A percentile compares a stretch with the other conserved stretches of the same genome.
Evolutionary conservation across 352 stramenopile genomes (phyloP).

Genomic region (Phytopythium boreale): DNA sequence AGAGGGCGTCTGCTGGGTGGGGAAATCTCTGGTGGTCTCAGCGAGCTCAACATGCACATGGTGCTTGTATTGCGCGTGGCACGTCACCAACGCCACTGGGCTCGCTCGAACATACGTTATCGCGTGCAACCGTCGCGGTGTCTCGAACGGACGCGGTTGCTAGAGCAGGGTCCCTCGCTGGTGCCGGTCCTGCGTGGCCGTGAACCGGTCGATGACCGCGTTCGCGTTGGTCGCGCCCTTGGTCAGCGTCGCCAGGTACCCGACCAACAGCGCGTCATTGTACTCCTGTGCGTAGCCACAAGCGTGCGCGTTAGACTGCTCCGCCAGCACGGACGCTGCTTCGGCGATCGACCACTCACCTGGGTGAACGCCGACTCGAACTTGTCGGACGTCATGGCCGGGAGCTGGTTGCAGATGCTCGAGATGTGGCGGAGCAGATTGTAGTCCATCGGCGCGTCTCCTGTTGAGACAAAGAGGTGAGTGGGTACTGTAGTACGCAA

Average conservation of each 20-base stretch:
- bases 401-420: constrained; percentile 83
- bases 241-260: constrained; percentile 81
- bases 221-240: constrained; percentile 80
- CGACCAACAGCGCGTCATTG: constrained; percentile 79
- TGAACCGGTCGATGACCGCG: constrained; percentile 79
- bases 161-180: constrained; percentile 51
- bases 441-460: constrained; percentile 69
- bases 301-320: not conserved
- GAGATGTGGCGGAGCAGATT: constrained; percentile 83
- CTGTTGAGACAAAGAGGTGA: constrained; percentile 8
- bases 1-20: too few relatives aligned
- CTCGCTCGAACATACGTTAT: not conserved
- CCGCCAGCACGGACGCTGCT: not conserved
- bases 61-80: not conserved
- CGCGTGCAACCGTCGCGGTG: not conserved
- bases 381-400: constrained; percentile 65
- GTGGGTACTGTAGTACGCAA: not conserved
- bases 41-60: not conserved
- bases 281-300: constrained; percentile 42
- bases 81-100: not conserved
- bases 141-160: not conserved
- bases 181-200: constrained; percentile 66
- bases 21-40: not conserved
- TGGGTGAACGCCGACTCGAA: constrained; percentile 76
- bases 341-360: constrained; percentile 12